phyloP scores from a whole-genome alignment of 352 stramenopile species.

The Globisporangium iwayamae region DNA sequence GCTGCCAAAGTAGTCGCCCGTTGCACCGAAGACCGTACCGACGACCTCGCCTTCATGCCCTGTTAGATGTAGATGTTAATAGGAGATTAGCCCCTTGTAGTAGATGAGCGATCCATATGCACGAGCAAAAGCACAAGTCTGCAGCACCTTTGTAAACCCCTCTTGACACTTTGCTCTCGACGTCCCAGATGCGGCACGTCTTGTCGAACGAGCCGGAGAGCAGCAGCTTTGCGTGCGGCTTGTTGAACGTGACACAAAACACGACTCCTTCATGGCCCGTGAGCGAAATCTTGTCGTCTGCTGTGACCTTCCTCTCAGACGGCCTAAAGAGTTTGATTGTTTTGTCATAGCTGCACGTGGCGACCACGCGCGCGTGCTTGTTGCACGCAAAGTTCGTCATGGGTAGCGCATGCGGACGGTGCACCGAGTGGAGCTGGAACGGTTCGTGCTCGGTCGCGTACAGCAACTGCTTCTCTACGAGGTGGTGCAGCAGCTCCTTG shows the following conservation, averaged over 20 bases:
- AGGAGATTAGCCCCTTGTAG: neutral
- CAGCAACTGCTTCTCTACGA: conserved; percentile 70
- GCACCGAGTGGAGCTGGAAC: conserved; percentile 34
- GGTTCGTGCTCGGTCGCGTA: conserved; percentile 22
- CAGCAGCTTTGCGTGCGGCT: conserved; percentile 39
- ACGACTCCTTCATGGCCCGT: conserved; percentile 61
- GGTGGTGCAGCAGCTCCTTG: conserved; percentile 55
- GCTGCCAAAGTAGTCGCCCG: conserved; percentile 47
- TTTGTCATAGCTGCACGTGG: conserved; percentile 75
- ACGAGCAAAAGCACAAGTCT: neutral
- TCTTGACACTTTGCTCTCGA: conserved; percentile 22
- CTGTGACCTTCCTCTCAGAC: conserved; percentile 29
- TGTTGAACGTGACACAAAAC: conserved; percentile 65
- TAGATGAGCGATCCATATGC: too few species aligned
- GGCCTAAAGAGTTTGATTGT: conserved; percentile 52
- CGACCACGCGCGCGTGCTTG: conserved; percentile 59
- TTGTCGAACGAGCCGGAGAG: conserved; percentile 80
- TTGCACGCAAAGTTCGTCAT: conserved; percentile 72
- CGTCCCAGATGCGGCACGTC: conserved; percentile 70
- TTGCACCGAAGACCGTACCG: conserved; percentile 34
- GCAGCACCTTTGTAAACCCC: conserved; percentile 35
- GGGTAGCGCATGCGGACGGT: conserved; percentile 55
- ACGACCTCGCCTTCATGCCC: conserved; percentile 65
- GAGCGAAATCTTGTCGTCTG: conserved; percentile 29
- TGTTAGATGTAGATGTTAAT: neutral